Base-by-base conservation (phyloP, 805 yeast genomes). In the Lachancea cidri region DNA sequence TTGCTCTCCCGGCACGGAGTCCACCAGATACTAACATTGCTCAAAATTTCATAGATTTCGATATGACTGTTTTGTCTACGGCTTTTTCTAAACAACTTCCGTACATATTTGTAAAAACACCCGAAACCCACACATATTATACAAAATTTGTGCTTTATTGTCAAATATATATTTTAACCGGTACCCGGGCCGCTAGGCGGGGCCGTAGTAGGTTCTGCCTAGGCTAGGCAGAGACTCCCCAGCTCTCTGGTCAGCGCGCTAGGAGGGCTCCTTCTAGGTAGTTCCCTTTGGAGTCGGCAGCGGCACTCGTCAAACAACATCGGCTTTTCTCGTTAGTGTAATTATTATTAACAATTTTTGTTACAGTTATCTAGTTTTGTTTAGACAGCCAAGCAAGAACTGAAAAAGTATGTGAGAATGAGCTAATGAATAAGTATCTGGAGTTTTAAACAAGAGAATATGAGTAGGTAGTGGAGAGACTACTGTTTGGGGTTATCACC, bases 331-430 rank as follows among this genome's bases (percentile, higher is more conserved):
- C 27, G 9, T 22, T 7, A 22, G 27, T 11, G 27, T 22, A 11
- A 22, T 22, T 7, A 22, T 22, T 22, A 22, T 7, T 22, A 7
- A 22, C 27, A 22, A 22, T 22, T 15, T 32, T 31, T 24, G 29
- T n/a, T 20, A 17, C 20, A 5, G 5, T 30, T 9, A 25, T n/a
- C 5, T 30, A 32, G 36, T 32, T 25, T n/a, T 17, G 6, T 29
- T n/a, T 19, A 19, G 35, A 33, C 24, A 33, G 37, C 42, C 41
- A 46, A 46, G 45, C 49, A 50, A 44, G 50, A 45, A 49, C 54
- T 48, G 42, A 49, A 53, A 41, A 53, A 48, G 57, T 53, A 53
- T 53, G 57, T 51, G 49, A 37, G 24, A 17, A 17, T 13, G 36
- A 11, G 16, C 18, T 17, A 9, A 11, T 17, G n/a, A 34, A 14